Conservation (phyloP, 129 eudicot genomes). For the Deinandra increscens region DNA sequence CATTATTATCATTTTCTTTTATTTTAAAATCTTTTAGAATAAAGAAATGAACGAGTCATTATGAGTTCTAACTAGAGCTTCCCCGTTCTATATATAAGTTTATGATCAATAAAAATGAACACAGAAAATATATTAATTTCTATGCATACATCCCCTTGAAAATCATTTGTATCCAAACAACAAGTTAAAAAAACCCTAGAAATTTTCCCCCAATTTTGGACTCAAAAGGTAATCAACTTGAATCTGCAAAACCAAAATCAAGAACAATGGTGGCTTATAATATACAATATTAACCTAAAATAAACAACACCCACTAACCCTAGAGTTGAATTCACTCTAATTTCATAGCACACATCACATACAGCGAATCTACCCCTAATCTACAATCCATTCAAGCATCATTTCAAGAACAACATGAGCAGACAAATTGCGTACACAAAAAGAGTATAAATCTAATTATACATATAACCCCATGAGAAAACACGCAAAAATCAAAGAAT, state of each 20-base stretch:
- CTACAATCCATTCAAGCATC: constrained; percentile 16
- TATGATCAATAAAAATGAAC: neutral
- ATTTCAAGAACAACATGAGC: constrained; percentile 16
- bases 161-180: neutral
- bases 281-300: neutral
- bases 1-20: no score
- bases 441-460: no score
- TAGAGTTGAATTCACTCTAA: constrained; percentile 15
- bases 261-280: neutral
- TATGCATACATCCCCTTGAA: neutral
- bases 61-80: no score
- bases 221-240: neutral
- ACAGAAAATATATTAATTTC: neutral
- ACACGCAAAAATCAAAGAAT: neutral
- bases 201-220: neutral
- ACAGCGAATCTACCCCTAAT: constrained; percentile 21
- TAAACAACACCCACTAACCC: constrained; percentile 32
- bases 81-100: no score
- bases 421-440: neutral
- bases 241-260: neutral
- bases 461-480: no score
- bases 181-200: neutral
- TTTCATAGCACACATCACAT: constrained; percentile 1
- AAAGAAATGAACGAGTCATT: no score
- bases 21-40: no score